Evolutionary conservation across 768 basidiomycete species (phyloP).

Genomic region (Mycena amicta): DNA sequence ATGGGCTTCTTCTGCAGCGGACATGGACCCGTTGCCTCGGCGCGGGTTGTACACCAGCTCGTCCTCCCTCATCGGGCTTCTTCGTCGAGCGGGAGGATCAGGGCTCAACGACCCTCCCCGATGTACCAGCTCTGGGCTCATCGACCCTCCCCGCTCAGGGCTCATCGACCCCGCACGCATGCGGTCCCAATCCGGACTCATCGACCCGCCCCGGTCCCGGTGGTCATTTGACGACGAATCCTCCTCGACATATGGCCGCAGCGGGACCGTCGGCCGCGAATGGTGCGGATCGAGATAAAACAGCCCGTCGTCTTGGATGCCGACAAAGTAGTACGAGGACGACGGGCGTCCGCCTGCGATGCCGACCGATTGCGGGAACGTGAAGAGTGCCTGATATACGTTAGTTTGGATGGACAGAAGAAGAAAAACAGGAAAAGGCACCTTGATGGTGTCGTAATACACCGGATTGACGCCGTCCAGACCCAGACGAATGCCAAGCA

Average conservation of each 20-base stretch:
- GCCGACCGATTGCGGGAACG: constrained; percentile 92
- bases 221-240: constrained; percentile 2
- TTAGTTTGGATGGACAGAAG: constrained; percentile 67
- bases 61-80: constrained; percentile 19
- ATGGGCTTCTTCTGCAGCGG: constrained; percentile 59
- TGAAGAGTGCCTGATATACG: constrained; percentile 71
- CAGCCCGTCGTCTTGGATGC: constrained; percentile 82
- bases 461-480: constrained; percentile 93
- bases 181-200: constrained; percentile 5
- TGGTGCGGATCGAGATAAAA: constrained; percentile 84
- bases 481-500: constrained; percentile 89
- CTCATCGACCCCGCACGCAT: constrained; percentile 5
- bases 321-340: constrained; percentile 97
- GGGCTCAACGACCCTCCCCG: constrained; percentile 13
- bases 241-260: constrained; percentile 42
- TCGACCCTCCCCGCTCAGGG: neutral
- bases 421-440: constrained; percentile 18
- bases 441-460: constrained; percentile 79
- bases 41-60: constrained; percentile 8
- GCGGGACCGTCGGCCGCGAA: constrained; percentile 71
- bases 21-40: constrained; percentile 8
- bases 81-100: constrained; percentile 5
- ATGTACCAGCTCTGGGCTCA: neutral
- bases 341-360: constrained; percentile 95
- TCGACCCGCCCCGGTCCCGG: constrained; percentile 6